Percentiles rank a stretch among this genome's conserved stretches.
Conservation (phyloP, 2,329 filamentous ascomycete species). For the Exophiala alcalophila region DNA sequence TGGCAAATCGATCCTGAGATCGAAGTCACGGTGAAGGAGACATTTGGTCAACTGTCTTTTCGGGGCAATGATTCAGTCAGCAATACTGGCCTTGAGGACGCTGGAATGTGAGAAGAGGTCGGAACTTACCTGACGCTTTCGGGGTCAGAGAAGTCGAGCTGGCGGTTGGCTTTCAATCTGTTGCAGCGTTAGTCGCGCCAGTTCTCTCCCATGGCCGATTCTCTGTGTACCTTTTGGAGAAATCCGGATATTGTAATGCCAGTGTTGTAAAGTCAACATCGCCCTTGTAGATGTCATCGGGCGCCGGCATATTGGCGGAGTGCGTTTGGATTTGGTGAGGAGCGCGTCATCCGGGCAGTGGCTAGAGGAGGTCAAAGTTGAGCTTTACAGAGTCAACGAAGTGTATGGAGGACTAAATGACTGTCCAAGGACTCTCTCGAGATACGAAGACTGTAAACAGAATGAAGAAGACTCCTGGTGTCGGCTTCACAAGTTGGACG, state of each 20-base stretch:
- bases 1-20: constrained; percentile 67
- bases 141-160: constrained; percentile 79
- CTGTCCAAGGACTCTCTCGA: too few relatives aligned
- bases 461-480: too few relatives aligned
- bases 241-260: constrained; percentile 57
- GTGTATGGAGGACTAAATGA: too few relatives aligned
- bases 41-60: constrained; percentile 68
- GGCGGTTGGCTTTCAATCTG: constrained; percentile 54
- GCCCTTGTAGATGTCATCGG: constrained; percentile 25
- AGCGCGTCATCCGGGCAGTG: too few relatives aligned
- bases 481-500: too few relatives aligned
- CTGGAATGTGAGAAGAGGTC: too few relatives aligned
- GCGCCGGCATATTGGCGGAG: constrained; percentile 21
- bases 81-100: too few relatives aligned
- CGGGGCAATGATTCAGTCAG: not conserved
- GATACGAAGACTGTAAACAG: too few relatives aligned
- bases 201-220: not conserved
- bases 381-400: too few relatives aligned
- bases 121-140: constrained; percentile 64
- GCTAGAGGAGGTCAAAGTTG: too few relatives aligned
- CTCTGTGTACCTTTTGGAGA: constrained; percentile 54
- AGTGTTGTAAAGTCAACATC: constrained; percentile 59
- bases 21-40: constrained; percentile 73
- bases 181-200: not conserved
- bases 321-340: too few relatives aligned